phyloP scores from a whole-genome alignment of 805 yeast species.

The Barnettozyma salicaria region DNA sequence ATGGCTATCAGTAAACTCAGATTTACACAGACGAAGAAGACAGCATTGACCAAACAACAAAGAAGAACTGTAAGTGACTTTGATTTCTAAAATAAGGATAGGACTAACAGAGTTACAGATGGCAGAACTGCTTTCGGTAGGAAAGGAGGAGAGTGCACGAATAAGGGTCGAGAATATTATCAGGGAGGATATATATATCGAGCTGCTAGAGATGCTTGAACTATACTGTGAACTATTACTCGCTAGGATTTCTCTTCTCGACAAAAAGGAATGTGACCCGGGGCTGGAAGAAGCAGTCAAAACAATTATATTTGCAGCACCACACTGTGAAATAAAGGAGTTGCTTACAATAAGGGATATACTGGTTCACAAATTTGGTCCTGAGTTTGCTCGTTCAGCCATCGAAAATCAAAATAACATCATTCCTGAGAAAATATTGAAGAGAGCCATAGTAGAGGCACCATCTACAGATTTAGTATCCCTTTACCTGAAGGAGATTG shows the following conservation, averaged over 20 bases:
- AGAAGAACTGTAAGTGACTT: constrained; percentile 39
- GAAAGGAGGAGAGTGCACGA: constrained; percentile 76
- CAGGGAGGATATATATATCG: constrained; percentile 74
- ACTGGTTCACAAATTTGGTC: constrained; percentile 56
- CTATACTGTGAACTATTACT: constrained; percentile 74
- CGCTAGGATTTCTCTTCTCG: constrained; percentile 64
- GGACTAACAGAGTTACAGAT: constrained; percentile 29
- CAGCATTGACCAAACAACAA: constrained; percentile 70
- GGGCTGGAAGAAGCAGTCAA: constrained; percentile 58
- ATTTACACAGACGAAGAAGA: constrained; percentile 62
- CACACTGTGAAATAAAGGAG: constrained; percentile 74
- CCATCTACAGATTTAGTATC: constrained; percentile 62
- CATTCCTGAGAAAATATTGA: constrained; percentile 64
- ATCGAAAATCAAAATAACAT: constrained; percentile 42
- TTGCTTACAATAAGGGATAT: constrained; percentile 54
- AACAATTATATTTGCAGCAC: constrained; percentile 61
- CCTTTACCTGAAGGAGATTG: constrained; percentile 72
- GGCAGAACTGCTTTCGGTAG: constrained; percentile 64
- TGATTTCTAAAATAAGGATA: too few species aligned
- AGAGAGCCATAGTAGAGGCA: constrained; percentile 58
- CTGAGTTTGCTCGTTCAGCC: constrained; percentile 49
- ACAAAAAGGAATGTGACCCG: constrained; percentile 27
- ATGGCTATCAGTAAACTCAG: constrained; percentile 66
- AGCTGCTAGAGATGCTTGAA: constrained; percentile 72
- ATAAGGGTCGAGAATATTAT: constrained; percentile 81